Conservation (phyloP, 2,329 filamentous ascomycete species). For the Hymenoscyphus linearis region DNA sequence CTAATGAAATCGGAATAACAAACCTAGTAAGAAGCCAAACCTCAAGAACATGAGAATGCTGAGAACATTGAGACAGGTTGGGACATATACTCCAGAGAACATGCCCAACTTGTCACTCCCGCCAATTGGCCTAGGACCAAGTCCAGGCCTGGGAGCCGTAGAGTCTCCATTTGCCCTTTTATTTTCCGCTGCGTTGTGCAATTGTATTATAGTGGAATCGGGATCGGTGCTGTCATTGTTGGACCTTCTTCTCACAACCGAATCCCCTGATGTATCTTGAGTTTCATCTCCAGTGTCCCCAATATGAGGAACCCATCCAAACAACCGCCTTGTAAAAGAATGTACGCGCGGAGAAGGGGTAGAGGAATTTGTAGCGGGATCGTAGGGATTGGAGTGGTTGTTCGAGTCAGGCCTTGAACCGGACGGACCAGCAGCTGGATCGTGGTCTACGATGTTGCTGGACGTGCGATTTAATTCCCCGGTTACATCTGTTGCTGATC, state of each 20-base stretch:
- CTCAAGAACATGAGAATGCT: constrained; percentile 91
- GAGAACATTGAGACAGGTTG: constrained; percentile 81
- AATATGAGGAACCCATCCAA: constrained; percentile 18
- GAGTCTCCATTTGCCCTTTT: constrained; percentile 30
- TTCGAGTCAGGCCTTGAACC: constrained; percentile 1
- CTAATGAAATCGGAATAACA: constrained; percentile 3
- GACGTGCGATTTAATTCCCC: constrained; percentile 39
- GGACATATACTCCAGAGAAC: constrained; percentile 77
- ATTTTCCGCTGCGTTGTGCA: constrained; percentile 23
- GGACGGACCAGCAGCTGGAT: background rate
- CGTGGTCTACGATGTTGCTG: constrained; percentile 20
- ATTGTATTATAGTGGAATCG: constrained; percentile 13
- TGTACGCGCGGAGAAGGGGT: constrained; percentile 24
- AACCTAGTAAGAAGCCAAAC: constrained; percentile 76
- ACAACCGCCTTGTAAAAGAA: constrained; percentile 21
- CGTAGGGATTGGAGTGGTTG: constrained; percentile 21
- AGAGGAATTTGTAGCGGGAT: constrained; percentile 23
- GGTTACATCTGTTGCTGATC: constrained; percentile 40
- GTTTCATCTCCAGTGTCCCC: constrained; percentile 5
- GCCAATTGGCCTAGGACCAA: constrained; percentile 35
- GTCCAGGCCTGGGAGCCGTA: constrained; percentile 34
- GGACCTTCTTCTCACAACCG: constrained; percentile 8
- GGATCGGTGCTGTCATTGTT: constrained; percentile 8
- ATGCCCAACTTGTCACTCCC: constrained; percentile 62
- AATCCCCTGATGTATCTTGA: constrained; percentile 7